phyloP scores from a whole-genome alignment of 306 rosid genomes.

The Benincasa hispida region DNA sequence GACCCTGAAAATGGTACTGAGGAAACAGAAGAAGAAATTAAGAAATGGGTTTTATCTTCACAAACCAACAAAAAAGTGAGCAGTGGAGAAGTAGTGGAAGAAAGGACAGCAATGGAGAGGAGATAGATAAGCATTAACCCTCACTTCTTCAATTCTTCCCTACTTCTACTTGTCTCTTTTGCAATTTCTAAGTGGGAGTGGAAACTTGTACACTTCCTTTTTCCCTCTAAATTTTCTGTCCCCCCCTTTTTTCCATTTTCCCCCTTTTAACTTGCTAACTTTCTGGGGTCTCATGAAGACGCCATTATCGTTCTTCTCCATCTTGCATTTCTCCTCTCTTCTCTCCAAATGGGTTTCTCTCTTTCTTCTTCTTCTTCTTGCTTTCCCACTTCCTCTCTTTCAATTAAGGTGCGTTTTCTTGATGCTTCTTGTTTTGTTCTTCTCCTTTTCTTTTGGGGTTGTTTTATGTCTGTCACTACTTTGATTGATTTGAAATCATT shows the following conservation, averaged over 20 bases:
- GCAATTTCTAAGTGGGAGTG: background rate
- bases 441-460: background rate
- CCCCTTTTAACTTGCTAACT: background rate
- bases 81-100: background rate
- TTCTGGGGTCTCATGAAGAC: constrained; percentile 25
- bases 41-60: background rate
- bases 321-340: constrained; percentile 16
- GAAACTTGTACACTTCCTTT: constrained; percentile 2
- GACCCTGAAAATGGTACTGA: background rate
- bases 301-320: constrained; percentile 20
- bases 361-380: constrained; percentile 38
- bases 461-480: constrained; percentile 8
- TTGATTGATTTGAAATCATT: constrained; percentile 4
- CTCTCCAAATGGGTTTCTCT: constrained; percentile 42
- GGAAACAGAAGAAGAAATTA: background rate
- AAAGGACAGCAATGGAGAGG: background rate
- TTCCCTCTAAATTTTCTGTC: background rate
- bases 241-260: background rate
- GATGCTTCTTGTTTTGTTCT: constrained; percentile 2
- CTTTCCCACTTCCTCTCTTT: constrained; percentile 30
- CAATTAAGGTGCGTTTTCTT: constrained; percentile 40
- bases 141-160: background rate
- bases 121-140: background rate
- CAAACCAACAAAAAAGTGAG: background rate
- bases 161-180: background rate